Percentiles rank a stretch among this genome's conserved stretches.
These are phyloP conservation scores for Solanum dulcamara DNA, from an alignment of 257 asterid species.

Conservation along the genomic window DNA sequence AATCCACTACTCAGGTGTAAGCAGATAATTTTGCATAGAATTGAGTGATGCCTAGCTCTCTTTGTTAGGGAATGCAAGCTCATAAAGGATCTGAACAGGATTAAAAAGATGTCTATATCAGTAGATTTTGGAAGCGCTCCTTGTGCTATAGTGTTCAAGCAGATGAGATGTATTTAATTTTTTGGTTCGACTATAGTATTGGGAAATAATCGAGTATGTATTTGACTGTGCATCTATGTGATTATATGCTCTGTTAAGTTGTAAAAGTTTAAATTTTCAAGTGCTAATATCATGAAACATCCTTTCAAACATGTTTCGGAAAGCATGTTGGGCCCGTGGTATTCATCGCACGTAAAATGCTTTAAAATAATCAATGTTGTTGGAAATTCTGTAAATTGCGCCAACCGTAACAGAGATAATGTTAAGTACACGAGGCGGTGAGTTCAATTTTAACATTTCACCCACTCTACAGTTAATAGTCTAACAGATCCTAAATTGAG, in stretches of 20 bases:
- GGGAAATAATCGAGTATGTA: neutral
- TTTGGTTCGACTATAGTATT: neutral
- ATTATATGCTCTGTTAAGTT: neutral
- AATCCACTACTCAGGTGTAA: neutral
- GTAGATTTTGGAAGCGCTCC: neutral
- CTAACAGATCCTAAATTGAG: too few relatives aligned
- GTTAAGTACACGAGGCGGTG: too few relatives aligned
- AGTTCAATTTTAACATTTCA: too few relatives aligned
- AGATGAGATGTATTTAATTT: neutral
- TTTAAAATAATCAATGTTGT: too few relatives aligned
- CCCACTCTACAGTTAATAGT: too few relatives aligned
- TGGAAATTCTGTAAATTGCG: too few relatives aligned
- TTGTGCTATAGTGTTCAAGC: neutral
- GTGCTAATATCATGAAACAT: neutral
- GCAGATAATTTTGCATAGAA: neutral
- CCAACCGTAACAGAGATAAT: too few relatives aligned
- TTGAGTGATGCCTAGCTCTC: neutral
- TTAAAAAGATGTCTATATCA: neutral
- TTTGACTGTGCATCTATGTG: neutral
- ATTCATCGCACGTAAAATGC: too few relatives aligned
- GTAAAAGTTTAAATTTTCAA: too few relatives aligned
- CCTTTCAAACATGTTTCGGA: neutral
- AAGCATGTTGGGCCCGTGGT: too few relatives aligned
- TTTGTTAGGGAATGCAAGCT: neutral
- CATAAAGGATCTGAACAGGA: neutral